These are phyloP conservation scores for Phytomonas sp. DNA, from an alignment of 208 protist genomes.

Conservation along the genomic window DNA sequence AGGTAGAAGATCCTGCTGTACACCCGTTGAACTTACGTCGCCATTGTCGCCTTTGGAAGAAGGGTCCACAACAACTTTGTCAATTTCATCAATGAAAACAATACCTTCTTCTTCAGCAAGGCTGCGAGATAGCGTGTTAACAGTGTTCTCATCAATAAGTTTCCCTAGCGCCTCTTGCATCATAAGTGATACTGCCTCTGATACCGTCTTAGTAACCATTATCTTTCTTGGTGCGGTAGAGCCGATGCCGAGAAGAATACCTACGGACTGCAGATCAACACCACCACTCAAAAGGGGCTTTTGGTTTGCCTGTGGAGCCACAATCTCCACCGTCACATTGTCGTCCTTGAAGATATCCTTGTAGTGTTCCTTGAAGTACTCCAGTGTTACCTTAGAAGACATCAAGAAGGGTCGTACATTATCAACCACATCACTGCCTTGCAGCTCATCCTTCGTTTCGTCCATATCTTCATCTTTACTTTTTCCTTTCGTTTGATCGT, in stretches of 20 bases:
- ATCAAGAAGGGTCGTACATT: background rate
- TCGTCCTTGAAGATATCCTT: slow-evolving; percentile 62
- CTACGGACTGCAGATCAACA: slow-evolving; percentile 55
- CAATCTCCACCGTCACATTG: slow-evolving; percentile 68
- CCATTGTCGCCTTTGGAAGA: slow-evolving; percentile 25
- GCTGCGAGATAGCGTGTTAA: slow-evolving; percentile 74
- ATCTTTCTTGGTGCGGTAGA: slow-evolving; percentile 42
- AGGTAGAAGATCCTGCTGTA: slow-evolving; percentile 97
- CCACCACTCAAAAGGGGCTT: slow-evolving; percentile 19
- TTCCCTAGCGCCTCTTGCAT: slow-evolving; percentile 85
- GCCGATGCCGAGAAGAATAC: slow-evolving; percentile 51
- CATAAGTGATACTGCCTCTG: slow-evolving; percentile 73
- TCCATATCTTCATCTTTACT: slow-evolving; percentile 3
- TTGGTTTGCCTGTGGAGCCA: slow-evolving; percentile 28
- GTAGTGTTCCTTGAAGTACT: slow-evolving; percentile 79
- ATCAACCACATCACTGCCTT: background rate
- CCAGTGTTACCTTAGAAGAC: slow-evolving; percentile 35
- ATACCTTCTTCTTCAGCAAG: slow-evolving; percentile 93
- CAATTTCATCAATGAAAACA: slow-evolving; percentile 98
- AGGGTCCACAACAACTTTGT: slow-evolving; percentile 92
- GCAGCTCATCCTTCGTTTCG: background rate
- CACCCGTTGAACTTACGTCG: slow-evolving; percentile 91
- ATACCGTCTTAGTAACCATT: slow-evolving; percentile 57
- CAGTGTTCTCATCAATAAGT: slow-evolving; percentile 80
- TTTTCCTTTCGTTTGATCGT: background rate